These are phyloP conservation scores for Aegilops longissima DNA, from an alignment of 176 grass and related monocot species.

Conservation along the genomic window DNA sequence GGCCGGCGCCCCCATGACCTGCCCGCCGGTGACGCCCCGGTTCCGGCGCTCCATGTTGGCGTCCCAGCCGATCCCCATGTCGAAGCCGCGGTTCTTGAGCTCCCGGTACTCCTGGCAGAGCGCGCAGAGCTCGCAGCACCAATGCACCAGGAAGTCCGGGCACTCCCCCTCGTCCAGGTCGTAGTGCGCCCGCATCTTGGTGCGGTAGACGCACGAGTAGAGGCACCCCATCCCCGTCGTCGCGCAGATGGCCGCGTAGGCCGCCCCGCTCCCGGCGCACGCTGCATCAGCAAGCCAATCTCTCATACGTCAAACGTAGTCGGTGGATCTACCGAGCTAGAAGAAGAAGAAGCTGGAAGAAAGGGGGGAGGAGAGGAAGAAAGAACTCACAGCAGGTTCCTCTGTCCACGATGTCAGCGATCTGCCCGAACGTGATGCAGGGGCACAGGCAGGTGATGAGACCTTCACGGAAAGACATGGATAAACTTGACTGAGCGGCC, in stretches of 20 bases:
- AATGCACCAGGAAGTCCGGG: slow-evolving; percentile 80
- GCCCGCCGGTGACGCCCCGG: slow-evolving; percentile 40
- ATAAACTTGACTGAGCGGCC: neutral
- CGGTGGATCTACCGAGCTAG: neutral
- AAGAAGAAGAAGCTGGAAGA: neutral
- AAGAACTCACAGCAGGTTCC: slow-evolving; percentile 68
- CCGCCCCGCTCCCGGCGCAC: slow-evolving; percentile 48
- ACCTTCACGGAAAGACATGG: slow-evolving; percentile 32
- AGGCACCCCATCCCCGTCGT: slow-evolving; percentile 64
- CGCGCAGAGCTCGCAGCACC: slow-evolving; percentile 80
- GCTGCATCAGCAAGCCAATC: slow-evolving; percentile 32
- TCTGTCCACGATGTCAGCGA: slow-evolving; percentile 83
- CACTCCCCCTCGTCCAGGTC: slow-evolving; percentile 67
- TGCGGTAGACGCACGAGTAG: slow-evolving; percentile 84
- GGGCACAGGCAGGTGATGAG: slow-evolving; percentile 84
- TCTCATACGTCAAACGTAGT: too few relatives aligned
- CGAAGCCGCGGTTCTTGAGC: slow-evolving; percentile 84
- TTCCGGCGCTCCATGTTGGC: slow-evolving; percentile 77
- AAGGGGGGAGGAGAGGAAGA: too few relatives aligned
- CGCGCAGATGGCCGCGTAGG: slow-evolving; percentile 37
- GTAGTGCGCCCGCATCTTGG: slow-evolving; percentile 67
- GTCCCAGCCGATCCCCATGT: slow-evolving; percentile 88
- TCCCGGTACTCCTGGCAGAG: slow-evolving; percentile 89
- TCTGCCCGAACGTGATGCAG: slow-evolving; percentile 92
- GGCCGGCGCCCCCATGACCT: slow-evolving; percentile 71